phyloP scores from a whole-genome alignment of 2,329 filamentous ascomycete species.

The Cadophora malorum region DNA sequence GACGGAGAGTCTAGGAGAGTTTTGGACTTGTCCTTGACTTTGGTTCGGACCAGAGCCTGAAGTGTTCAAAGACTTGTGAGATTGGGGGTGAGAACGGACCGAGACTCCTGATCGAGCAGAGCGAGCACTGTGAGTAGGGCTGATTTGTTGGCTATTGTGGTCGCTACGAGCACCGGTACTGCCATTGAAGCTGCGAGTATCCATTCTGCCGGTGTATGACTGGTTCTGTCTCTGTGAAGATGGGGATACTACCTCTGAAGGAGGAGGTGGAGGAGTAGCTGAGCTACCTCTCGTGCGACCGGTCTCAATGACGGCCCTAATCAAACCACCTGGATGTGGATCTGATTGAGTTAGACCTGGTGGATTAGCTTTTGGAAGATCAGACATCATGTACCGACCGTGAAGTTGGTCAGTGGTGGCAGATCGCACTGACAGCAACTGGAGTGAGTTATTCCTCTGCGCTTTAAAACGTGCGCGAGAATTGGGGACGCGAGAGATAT shows the following conservation, averaged over 20 bases:
- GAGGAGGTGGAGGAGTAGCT: conserved; percentile 23
- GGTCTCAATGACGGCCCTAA: conserved; percentile 19
- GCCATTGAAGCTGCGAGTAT: conserved; percentile 10
- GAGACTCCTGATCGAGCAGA: neutral
- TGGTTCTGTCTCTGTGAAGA: conserved; percentile 22
- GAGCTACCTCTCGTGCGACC: conserved; percentile 25
- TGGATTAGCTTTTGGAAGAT: neutral
- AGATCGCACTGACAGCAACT: conserved; percentile 1
- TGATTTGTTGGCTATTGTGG: neutral
- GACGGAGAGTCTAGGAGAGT: neutral
- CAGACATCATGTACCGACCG: conserved; percentile 21
- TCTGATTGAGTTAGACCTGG: conserved; percentile 6
- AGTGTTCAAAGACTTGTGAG: conserved; percentile 2
- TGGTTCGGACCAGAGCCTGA: neutral
- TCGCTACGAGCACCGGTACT: neutral
- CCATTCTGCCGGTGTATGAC: conserved; percentile 25
- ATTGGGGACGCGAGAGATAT: neutral
- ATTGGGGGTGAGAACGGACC: conserved; percentile 4
- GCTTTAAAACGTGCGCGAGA: neutral
- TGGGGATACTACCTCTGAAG: conserved; percentile 26
- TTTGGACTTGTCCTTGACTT: neutral
- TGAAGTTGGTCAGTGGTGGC: neutral
- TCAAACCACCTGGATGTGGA: conserved; percentile 21
- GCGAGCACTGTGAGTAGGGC: neutral
- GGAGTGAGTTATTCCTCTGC: neutral